Percentiles rank a stretch among this genome's conserved stretches.
Evolutionary conservation across 2,329 filamentous ascomycete genomes (phyloP).

Genomic region (Karstenula rhodostoma): DNA sequence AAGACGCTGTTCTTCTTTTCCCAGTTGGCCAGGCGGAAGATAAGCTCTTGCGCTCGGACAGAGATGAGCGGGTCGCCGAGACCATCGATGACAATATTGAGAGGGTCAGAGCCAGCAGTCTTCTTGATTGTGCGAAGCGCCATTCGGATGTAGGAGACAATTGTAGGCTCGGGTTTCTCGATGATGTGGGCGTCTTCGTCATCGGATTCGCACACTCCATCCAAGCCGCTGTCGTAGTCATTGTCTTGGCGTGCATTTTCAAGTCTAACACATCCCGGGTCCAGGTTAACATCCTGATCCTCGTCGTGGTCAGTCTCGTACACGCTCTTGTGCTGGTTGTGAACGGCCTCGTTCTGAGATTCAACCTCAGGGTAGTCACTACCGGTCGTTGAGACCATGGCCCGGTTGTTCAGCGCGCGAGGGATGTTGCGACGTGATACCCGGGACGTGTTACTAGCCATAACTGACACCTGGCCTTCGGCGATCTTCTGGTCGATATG

Average conservation of each 20-base stretch:
- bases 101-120: background rate
- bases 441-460: background rate
- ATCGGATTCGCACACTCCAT: background rate
- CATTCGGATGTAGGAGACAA: background rate
- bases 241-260: background rate
- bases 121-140: background rate
- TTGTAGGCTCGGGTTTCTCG: background rate
- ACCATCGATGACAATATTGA: background rate
- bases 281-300: background rate
- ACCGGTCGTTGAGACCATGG: background rate
- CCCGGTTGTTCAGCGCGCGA: too few species aligned
- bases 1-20: background rate
- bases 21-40: background rate
- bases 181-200: background rate
- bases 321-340: too few species aligned
- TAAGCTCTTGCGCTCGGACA: background rate
- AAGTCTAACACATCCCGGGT: background rate
- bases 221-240: background rate
- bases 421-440: too few species aligned
- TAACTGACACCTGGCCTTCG: background rate
- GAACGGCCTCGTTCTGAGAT: too few species aligned
- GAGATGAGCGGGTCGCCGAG: background rate
- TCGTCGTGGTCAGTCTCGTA: background rate
- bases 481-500: background rate
- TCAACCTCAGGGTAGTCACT: background rate